Conservation (phyloP, 2,329 filamentous ascomycete genomes). For the Neonectria sp. region DNA sequence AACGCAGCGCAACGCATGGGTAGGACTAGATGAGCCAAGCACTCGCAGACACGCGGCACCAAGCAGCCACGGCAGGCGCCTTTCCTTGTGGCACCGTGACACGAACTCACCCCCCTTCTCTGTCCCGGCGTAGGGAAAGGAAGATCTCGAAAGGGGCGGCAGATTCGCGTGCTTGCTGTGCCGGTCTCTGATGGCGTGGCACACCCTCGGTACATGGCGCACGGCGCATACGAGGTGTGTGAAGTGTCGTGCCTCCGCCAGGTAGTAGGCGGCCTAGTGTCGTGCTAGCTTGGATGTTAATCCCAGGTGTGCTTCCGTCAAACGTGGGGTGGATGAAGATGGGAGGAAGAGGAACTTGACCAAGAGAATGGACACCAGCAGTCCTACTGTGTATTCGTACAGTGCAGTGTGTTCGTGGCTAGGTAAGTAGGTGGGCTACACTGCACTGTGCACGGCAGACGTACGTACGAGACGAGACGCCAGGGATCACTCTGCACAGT, state of each 20-base stretch:
- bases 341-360: too few species aligned
- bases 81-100: constrained; percentile 31
- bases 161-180: constrained; percentile 50
- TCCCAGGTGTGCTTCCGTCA: not conserved
- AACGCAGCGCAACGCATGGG: constrained; percentile 7
- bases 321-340: not conserved
- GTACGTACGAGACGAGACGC: not conserved
- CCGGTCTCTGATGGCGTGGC: constrained; percentile 49
- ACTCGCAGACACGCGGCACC: constrained; percentile 45
- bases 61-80: constrained; percentile 8
- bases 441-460: not conserved
- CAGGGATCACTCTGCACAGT: constrained; percentile 21
- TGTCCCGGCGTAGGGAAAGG: constrained; percentile 1
- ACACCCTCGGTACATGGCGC: constrained; percentile 33
- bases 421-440: too few species aligned
- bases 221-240: constrained; percentile 43
- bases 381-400: too few species aligned
- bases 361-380: too few species aligned
- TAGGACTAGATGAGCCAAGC: constrained; percentile 36
- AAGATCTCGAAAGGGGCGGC: constrained; percentile 46
- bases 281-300: not conserved
- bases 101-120: constrained; percentile 1
- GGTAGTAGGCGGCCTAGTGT: constrained; percentile 12
- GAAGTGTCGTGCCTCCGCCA: constrained; percentile 25
- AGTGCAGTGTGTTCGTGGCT: too few species aligned